These are phyloP conservation scores for Verticillium albo-atrum DNA, from an alignment of 2,329 filamentous ascomycete genomes.

Conservation along the genomic window DNA sequence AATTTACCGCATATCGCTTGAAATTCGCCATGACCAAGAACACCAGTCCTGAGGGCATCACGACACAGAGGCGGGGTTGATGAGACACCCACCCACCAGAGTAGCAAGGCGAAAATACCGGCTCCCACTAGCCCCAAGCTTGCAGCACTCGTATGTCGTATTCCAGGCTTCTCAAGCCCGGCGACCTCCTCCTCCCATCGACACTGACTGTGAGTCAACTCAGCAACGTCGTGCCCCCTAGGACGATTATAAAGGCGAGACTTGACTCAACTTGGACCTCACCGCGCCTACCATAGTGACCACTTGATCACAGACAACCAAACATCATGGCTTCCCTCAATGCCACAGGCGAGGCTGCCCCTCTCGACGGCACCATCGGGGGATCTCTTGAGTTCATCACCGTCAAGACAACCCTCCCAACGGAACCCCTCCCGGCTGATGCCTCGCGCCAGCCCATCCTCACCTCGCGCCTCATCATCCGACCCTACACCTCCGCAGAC, in stretches of 20 bases:
- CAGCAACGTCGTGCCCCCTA: not conserved
- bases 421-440: slow-evolving; percentile 34
- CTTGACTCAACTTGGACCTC: not conserved
- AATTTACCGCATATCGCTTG: no score
- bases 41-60: no score
- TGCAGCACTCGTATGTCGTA: not conserved
- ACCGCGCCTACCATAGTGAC: not conserved
- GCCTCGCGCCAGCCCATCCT: slow-evolving; percentile 31
- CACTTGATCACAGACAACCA: not conserved
- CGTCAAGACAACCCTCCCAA: slow-evolving; percentile 45
- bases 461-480: slow-evolving; percentile 52
- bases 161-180: not conserved
- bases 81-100: no score
- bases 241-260: not conserved
- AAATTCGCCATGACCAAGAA: no score
- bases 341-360: not conserved
- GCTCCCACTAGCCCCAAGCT: not conserved
- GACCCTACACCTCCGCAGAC: slow-evolving; percentile 46
- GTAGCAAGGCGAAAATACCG: no score
- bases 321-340: not conserved
- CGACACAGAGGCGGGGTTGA: no score
- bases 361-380: not conserved
- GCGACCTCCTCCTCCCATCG: not conserved
- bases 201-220: not conserved
- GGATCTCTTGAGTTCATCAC: slow-evolving; percentile 23